Base-by-base conservation (phyloP, 192 early-diverging fungal genomes). In the Coemansia sp. region DNA sequence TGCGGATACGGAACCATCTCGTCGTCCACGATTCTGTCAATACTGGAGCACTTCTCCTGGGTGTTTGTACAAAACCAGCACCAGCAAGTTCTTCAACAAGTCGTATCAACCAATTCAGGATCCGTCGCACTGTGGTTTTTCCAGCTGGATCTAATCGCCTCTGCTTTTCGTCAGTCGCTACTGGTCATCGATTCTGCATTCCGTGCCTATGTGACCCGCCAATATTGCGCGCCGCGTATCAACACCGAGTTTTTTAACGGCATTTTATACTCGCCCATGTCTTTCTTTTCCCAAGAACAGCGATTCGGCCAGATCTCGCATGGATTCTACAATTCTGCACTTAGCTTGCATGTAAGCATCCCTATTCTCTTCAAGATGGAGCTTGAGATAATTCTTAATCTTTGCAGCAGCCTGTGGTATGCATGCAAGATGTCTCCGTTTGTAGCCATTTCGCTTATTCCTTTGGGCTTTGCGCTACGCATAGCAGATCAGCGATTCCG, bases 161-260 rank as follows among this genome's bases (percentile, higher is more conserved):
- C 48, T 54, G 51, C 41, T 3, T 37, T 39, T 4, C 58, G 60
- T 14, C 48, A 54, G 36, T 2, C 28, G 1, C 3, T 69, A 4
- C 35, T 69, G 2, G 34, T 32, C 18, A 1, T 69, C 8, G 60
- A 69, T 34, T 36, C 35, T 12, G 33, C 37, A 18, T 15, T 55
- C 15, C 17, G 14, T 2, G 38, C 43, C 33, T 55, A 62, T n/a
- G 8, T 62, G 14, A 43, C 52, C 8, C 45, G 12, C 3, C 9
- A 51, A 2, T n/a, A 52, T 51, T 69, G 60, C 14, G 68, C 68
- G 5, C 68, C 68, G 22, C 60, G 58, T 22, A 61, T 69, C 60
- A 69, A 69, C 51, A 20, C 33, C 22, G 20, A 62, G 51, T 69
- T 69, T 51, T 41, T 69, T 41, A 43, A 35, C 8, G 48, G 59